Evolutionary conservation across 2,329 filamentous ascomycete genomes (phyloP).

Genomic region (Cryphonectria japonica): DNA sequence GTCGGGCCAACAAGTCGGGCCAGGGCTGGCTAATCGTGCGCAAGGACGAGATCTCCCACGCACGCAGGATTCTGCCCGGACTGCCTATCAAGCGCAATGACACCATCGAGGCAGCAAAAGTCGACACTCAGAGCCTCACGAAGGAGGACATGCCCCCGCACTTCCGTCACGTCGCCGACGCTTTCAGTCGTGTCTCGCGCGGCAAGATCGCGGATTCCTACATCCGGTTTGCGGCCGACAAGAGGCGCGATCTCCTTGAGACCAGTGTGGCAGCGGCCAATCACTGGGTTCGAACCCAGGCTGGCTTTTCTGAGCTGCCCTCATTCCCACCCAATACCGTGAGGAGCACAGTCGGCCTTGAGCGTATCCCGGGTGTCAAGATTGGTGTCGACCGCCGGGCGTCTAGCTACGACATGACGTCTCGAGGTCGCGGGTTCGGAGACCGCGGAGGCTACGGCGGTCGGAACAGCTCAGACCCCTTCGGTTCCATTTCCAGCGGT

Average conservation of each 20-base stretch:
- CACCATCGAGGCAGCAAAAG: slow-evolving; percentile 54
- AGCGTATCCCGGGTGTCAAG: slow-evolving; percentile 40
- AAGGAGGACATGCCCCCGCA: slow-evolving; percentile 46
- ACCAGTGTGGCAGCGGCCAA: slow-evolving; percentile 56
- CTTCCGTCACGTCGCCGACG: slow-evolving; percentile 48
- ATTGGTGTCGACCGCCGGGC: slow-evolving; percentile 30
- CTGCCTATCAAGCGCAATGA: slow-evolving; percentile 64
- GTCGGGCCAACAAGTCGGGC: slow-evolving; percentile 73
- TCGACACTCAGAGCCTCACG: slow-evolving; percentile 57
- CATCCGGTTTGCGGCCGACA: slow-evolving; percentile 56
- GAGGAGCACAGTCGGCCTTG: slow-evolving; percentile 39
- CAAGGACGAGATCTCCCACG: slow-evolving; percentile 53
- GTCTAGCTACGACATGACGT: not conserved
- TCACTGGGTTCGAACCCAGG: slow-evolving; percentile 53
- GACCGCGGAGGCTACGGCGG: slow-evolving; percentile 11
- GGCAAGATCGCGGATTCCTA: slow-evolving; percentile 55
- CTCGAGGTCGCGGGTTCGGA: not conserved
- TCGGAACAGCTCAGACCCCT: slow-evolving; percentile 17
- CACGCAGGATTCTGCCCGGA: slow-evolving; percentile 56
- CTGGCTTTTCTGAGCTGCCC: slow-evolving; percentile 57
- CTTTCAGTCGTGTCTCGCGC: slow-evolving; percentile 47
- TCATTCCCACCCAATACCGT: slow-evolving; percentile 36
- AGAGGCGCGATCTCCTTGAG: slow-evolving; percentile 42
- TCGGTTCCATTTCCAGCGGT: slow-evolving; percentile 16
- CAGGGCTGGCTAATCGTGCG: slow-evolving; percentile 71